Conservation (phyloP, 1,284 basidiomycete species). For the Ganoderma meredithae region DNA sequence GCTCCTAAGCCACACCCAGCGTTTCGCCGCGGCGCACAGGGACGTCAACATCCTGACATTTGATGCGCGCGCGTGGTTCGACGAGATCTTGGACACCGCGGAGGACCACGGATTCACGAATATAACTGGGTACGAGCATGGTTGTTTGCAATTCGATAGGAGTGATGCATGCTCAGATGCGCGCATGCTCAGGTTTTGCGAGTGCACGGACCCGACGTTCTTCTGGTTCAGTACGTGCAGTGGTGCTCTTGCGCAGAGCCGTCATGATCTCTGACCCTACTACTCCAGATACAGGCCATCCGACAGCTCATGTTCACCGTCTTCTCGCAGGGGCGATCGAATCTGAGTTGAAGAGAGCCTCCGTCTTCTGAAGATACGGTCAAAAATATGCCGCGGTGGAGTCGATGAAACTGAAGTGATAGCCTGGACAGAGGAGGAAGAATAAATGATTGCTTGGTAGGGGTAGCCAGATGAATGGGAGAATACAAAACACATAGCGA, state of each 20-base stretch:
- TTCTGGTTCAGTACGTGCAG: constrained; percentile 60
- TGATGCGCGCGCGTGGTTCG: constrained; percentile 60
- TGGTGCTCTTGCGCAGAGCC: constrained; percentile 21
- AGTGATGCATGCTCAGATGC: background rate
- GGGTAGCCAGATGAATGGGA: background rate
- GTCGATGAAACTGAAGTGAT: background rate
- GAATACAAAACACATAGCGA: constrained; percentile 4
- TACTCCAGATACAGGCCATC: constrained; percentile 53
- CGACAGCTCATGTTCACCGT: constrained; percentile 56
- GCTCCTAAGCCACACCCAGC: constrained; percentile 44
- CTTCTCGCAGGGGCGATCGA: constrained; percentile 54
- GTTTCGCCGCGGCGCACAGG: constrained; percentile 48
- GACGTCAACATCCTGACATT: constrained; percentile 53
- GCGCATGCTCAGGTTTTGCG: constrained; percentile 49
- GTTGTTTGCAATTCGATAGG: background rate
- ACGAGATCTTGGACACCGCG: constrained; percentile 51
- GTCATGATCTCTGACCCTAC: background rate
- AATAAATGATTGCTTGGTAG: background rate
- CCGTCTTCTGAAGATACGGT: background rate
- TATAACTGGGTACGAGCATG: constrained; percentile 46
- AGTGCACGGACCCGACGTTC: constrained; percentile 53
- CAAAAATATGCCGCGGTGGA: background rate
- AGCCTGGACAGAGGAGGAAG: background rate
- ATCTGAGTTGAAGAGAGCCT: constrained; percentile 39
- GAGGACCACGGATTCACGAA: constrained; percentile 55